Evolutionary conservation across 495 filamentous ascomycete genomes (phyloP).

Genomic region (Apodospora peruviana): DNA sequence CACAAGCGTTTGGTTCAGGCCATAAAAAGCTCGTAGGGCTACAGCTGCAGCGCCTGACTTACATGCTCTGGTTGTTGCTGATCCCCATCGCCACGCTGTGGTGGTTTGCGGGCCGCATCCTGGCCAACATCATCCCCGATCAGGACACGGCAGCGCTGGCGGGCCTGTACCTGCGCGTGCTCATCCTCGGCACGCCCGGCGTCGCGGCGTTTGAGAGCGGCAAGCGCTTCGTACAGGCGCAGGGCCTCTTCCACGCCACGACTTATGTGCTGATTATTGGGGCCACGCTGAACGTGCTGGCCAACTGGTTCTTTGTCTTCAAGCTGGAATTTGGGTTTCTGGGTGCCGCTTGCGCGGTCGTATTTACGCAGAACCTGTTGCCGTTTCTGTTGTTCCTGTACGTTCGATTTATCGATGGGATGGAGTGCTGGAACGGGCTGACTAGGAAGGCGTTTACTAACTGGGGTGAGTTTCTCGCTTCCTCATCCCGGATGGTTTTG

Average conservation of each 20-base stretch:
- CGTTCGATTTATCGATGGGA: slow-evolving; percentile 67
- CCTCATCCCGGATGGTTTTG: neutral
- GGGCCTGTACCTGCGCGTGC: slow-evolving; percentile 60
- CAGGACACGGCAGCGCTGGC: slow-evolving; percentile 55
- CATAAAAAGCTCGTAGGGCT: slow-evolving; percentile 63
- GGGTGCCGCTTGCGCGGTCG: slow-evolving; percentile 80
- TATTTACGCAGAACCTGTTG: slow-evolving; percentile 75
- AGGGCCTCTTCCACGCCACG: slow-evolving; percentile 63
- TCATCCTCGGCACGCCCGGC: slow-evolving; percentile 60
- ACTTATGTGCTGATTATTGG: slow-evolving; percentile 61
- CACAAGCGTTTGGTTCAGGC: slow-evolving; percentile 69
- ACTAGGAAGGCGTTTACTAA: slow-evolving; percentile 63
- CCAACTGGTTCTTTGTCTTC: slow-evolving; percentile 70
- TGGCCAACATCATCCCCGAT: slow-evolving; percentile 56
- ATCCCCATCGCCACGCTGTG: slow-evolving; percentile 60
- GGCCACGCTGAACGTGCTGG: slow-evolving; percentile 58
- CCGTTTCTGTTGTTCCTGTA: slow-evolving; percentile 71
- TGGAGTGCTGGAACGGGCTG: slow-evolving; percentile 83
- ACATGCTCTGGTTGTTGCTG: slow-evolving; percentile 56
- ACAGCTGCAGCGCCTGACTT: slow-evolving; percentile 65
- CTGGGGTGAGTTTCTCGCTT: slow-evolving; percentile 49
- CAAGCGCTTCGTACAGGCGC: slow-evolving; percentile 68
- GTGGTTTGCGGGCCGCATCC: slow-evolving; percentile 50
- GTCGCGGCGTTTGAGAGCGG: slow-evolving; percentile 64
- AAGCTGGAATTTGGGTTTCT: slow-evolving; percentile 70